These are phyloP conservation scores for Suillus lakei DNA, from an alignment of 768 basidiomycete species.

Conservation along the genomic window DNA sequence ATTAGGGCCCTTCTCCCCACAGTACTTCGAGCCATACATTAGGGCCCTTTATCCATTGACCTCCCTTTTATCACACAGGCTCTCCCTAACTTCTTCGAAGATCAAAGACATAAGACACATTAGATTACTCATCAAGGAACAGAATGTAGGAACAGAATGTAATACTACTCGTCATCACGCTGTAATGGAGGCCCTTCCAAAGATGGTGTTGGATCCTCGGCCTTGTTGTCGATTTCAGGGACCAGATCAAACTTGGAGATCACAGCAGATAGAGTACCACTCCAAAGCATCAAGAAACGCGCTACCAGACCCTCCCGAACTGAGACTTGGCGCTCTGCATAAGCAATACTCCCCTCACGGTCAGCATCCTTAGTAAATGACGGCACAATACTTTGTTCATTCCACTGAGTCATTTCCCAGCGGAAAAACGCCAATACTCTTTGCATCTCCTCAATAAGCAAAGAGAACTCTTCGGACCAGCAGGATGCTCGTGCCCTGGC, in stretches of 20 bases:
- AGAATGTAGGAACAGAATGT: too few relatives aligned
- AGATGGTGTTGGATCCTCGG: too few relatives aligned
- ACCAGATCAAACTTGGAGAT: not conserved
- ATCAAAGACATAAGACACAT: not conserved
- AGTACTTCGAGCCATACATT: not conserved
- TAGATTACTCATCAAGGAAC: not conserved
- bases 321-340: not conserved
- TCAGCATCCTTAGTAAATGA: not conserved
- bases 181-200: too few relatives aligned
- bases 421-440: constrained; percentile 11
- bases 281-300: not conserved
- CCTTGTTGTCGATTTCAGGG: not conserved
- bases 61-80: not conserved
- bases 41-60: not conserved
- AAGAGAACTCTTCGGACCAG: constrained; percentile 13
- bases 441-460: constrained; percentile 15
- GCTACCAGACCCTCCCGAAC: not conserved
- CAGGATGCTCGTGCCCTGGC: constrained; percentile 9
- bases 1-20: not conserved
- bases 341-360: not conserved
- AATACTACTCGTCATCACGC: too few relatives aligned
- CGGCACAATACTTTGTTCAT: not conserved
- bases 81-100: not conserved
- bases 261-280: not conserved
- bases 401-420: not conserved